phyloP scores from a whole-genome alignment of 116 monocot species.

The Posidonia oceanica region DNA sequence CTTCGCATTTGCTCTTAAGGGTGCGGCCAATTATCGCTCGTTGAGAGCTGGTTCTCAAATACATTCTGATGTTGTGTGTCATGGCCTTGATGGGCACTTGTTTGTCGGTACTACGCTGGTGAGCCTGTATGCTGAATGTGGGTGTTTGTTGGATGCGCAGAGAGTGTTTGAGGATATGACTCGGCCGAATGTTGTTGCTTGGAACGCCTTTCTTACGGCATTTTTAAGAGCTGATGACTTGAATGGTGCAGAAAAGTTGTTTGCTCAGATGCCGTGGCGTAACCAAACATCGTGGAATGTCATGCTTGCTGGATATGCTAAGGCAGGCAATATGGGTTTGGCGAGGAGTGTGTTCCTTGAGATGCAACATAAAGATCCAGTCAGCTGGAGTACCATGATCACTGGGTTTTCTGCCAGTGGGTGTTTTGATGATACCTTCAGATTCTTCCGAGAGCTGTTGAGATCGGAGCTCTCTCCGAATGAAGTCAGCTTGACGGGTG shows the following conservation, averaged over 20 bases:
- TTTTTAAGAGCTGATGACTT: constrained; percentile 28
- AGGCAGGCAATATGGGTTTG: constrained; percentile 19
- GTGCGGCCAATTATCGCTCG: constrained; percentile 19
- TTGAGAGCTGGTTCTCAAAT: constrained; percentile 21
- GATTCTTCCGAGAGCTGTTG: constrained; percentile 23
- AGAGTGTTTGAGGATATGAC: constrained; percentile 37
- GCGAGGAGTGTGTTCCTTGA: constrained; percentile 25
- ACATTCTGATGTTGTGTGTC: constrained; percentile 25
- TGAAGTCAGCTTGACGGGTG: constrained; percentile 31
- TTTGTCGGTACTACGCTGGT: constrained; percentile 46
- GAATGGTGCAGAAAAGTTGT: constrained; percentile 18
- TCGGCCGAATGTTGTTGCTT: constrained; percentile 47
- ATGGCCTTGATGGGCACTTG: constrained; percentile 33
- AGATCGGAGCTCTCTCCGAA: constrained; percentile 21
- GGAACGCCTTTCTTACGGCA: constrained; percentile 51
- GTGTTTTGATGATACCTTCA: constrained; percentile 20
- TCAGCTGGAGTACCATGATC: constrained; percentile 66
- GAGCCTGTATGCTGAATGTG: constrained; percentile 48
- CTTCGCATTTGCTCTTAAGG: constrained; percentile 47
- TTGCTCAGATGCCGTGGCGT: constrained; percentile 30
- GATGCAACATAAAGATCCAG: constrained; percentile 26
- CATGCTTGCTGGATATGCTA: constrained; percentile 45
- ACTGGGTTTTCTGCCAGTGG: constrained; percentile 25
- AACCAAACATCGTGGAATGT: constrained; percentile 47
- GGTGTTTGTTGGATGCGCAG: constrained; percentile 13